Evolutionary conservation across 106 monocot species (phyloP).

Genomic region (Narthecium ossifragum): DNA sequence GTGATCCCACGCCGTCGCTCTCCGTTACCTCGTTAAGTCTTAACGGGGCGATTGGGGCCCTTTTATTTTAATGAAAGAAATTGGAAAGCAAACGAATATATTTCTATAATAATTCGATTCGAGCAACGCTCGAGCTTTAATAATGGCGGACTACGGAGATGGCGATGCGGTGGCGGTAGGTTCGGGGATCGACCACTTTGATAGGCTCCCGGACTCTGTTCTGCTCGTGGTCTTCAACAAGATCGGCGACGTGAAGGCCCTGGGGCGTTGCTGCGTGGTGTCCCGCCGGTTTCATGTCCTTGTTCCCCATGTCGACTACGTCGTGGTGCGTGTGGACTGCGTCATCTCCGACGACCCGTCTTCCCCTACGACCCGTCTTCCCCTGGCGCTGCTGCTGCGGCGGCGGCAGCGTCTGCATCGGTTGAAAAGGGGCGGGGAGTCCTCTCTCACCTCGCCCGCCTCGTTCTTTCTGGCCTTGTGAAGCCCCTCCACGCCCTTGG

Average conservation of each 20-base stretch:
- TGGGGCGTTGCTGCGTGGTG: slow-evolving; percentile 71
- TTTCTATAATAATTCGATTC: too few relatives aligned
- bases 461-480: slow-evolving; percentile 42
- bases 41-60: too few relatives aligned
- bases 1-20: too few relatives aligned
- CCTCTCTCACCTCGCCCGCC: slow-evolving; percentile 40
- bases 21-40: too few relatives aligned
- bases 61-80: too few relatives aligned
- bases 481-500: slow-evolving; percentile 43
- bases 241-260: slow-evolving; percentile 75
- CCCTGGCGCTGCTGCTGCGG: not conserved
- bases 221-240: slow-evolving; percentile 60
- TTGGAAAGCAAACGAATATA: too few relatives aligned
- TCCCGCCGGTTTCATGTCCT: slow-evolving; percentile 64
- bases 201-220: slow-evolving; percentile 68
- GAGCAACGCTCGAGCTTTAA: too few relatives aligned
- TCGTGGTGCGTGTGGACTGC: slow-evolving; percentile 75
- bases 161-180: slow-evolving; percentile 5
- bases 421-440: slow-evolving; percentile 33
- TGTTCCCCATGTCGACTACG: slow-evolving; percentile 52
- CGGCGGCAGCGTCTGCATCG: not conserved
- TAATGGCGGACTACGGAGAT: not conserved
- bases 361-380: slow-evolving; percentile 21
- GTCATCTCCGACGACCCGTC: slow-evolving; percentile 59
- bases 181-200: slow-evolving; percentile 53